Evolutionary conservation across 805 yeast genomes (phyloP), one percentile per base, ranked within the genome.

Genomic region (Saturnispora quitensis): DNA sequence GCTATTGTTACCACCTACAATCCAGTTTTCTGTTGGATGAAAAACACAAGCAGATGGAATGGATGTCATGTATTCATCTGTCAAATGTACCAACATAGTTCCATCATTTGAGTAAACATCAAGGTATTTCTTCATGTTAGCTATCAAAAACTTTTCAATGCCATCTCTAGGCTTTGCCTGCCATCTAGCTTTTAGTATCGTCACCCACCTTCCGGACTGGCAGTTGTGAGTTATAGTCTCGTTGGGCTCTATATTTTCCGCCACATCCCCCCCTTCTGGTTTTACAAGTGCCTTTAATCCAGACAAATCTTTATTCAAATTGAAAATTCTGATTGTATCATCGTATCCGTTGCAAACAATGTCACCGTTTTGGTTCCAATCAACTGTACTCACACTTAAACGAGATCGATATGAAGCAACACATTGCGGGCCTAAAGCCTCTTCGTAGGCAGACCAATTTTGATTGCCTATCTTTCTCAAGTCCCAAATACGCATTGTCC

Each of bases 151-250:
- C 61, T 91, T 89, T 56, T 89, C 86, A 31, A 78, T 73, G 0
- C 81, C 79, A 62, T 89, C 96, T 6, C 58, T 62, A 0, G 96
- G 95, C 33, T 74, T 68, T 2, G 68, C 65, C 55, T 93, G 97
- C 95, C 97, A 91, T 61, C 81, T 77, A 0, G 97, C 82, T 60
- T 91, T 89, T 52, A 91, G 70, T 45, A 91, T 91, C 1, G 96
- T 83, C 0, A 93, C 96, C 99, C 99, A 91, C 57, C 96, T 74
- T 0, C 99, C 99, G 0, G 97, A 86, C 66, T 91, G 96, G 69
- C 99, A 93, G 62, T 93, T 93, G 64, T 93, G 99, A 51, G 78
- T 78, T 47, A 91, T 73, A 9, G 80, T 78, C 27, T 78, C 74
- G 28, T 74, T 62, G 0, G 96, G 95, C n/a, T 60, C 64, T 34